Percentiles rank a stretch among this genome's conserved stretches.
These are phyloP conservation scores for Lentithecium fluviatile DNA, from an alignment of 495 filamentous ascomycete species.

Conservation along the genomic window DNA sequence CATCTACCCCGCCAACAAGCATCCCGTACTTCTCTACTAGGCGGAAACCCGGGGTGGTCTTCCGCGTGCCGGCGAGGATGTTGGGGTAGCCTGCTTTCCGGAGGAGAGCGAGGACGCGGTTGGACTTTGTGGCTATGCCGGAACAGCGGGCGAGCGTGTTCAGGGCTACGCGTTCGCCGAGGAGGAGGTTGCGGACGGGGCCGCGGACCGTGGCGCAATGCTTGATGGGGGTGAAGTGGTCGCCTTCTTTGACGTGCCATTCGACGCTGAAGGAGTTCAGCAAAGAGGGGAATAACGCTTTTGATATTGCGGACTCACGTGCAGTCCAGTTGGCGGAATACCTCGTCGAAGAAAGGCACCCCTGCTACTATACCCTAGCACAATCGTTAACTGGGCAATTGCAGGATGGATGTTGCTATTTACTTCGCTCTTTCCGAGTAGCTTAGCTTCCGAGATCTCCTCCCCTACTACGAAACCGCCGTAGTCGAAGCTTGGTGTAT, in stretches of 20 bases:
- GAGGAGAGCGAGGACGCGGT: slow-evolving; percentile 52
- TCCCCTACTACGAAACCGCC: slow-evolving; percentile 95
- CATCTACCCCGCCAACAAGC: slow-evolving; percentile 86
- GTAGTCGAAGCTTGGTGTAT: slow-evolving; percentile 94
- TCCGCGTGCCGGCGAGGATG: slow-evolving; percentile 89
- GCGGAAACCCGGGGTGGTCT: slow-evolving; percentile 94
- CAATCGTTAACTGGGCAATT: neutral
- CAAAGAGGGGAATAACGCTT: no score
- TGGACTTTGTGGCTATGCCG: slow-evolving; percentile 75
- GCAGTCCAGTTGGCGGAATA: slow-evolving; percentile 88
- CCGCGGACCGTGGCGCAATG: slow-evolving; percentile 81
- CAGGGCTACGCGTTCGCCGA: slow-evolving; percentile 89
- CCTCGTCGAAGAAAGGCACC: slow-evolving; percentile 91
- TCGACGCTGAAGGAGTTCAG: slow-evolving; percentile 72
- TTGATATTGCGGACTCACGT: slow-evolving; percentile 47
- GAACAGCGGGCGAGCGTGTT: slow-evolving; percentile 92
- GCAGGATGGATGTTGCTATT: slow-evolving; percentile 4
- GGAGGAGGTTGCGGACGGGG: slow-evolving; percentile 78
- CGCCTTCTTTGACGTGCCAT: slow-evolving; percentile 82
- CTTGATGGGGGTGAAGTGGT: slow-evolving; percentile 55
- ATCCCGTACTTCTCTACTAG: slow-evolving; percentile 98
- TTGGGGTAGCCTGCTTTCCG: slow-evolving; percentile 69
- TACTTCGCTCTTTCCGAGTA: slow-evolving; percentile 82
- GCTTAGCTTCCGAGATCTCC: slow-evolving; percentile 68
- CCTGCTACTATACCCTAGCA: slow-evolving; percentile 76